Base-by-base conservation (phyloP, 2,329 filamentous ascomycete genomes). In the Macrophomina tecta region DNA sequence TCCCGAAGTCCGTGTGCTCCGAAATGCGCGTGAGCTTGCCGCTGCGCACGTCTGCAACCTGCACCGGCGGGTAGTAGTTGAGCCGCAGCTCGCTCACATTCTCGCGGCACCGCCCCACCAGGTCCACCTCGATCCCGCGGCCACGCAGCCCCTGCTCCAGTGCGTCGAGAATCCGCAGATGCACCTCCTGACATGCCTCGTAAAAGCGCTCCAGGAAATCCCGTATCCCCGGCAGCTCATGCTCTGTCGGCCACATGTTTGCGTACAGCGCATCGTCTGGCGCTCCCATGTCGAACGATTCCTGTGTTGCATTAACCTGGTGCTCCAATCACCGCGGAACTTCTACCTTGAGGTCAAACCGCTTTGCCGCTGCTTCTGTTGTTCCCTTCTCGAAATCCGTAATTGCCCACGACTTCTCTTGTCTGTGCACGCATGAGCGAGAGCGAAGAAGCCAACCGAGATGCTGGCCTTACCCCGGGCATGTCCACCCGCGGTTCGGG, bases 1-100 rank as follows among this genome's bases (percentile, higher is more conserved):
- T 69, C 2, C 74, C 74, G 53, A 76, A 76, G 53, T 76, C 74
- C 9, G 74, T 76, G 52, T 77, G 74, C 16, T 34, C 12, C 28
- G 12, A 36, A 12, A 53, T 53, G 51, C 30, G 51, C 12, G 12
- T n/a, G 5, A 36, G 23, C 14, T 23, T 32, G 12, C 51, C 51
- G 14, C 28, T 16, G 12, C 30, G 30, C 3, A 53, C 30, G 5
- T 32, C 16, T 2, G 28, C 12, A 9, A 53, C 32, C 9, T 34
- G 12, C 28, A 52, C 23, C 16, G 23, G 11, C 18, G 49, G 49
- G 34, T 52, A 52, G 49, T 52, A 34, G 49, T 52, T 52, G 8
- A 52, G 28, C 8, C 49, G 49, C 49, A 52, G 28, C 49, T 52
- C 49, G 49, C 49, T 52, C 11, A 34, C 49, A 28, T 52, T 49